Conservation (phyloP, 805 yeast species). For the Alloascoidea africana region DNA sequence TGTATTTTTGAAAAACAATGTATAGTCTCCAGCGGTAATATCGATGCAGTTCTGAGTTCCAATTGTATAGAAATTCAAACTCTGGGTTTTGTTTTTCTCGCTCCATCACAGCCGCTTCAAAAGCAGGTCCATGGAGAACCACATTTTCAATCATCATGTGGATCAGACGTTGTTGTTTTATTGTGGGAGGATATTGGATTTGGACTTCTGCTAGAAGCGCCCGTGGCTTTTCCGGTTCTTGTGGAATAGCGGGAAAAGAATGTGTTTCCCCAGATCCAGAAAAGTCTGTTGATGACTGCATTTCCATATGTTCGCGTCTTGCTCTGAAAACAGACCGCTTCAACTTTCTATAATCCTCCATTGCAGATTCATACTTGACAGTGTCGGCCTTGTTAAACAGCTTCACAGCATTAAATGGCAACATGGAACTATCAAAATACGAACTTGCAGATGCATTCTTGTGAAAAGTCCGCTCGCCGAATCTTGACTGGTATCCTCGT, state of each 20-base stretch:
- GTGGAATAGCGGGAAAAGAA: not conserved
- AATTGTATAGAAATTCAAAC: conserved; percentile 14
- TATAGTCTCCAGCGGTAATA: conserved; percentile 14
- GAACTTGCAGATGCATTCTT: too few relatives aligned
- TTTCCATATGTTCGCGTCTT: too few relatives aligned
- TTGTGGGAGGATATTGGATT: conserved; percentile 7
- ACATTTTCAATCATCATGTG: conserved; percentile 13
- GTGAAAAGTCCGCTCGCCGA: too few relatives aligned
- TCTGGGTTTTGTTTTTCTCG: conserved; percentile 10
- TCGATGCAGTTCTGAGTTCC: conserved; percentile 7
- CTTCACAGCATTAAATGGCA: not conserved
- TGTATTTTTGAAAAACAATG: conserved; percentile 7
- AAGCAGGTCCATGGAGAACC: conserved; percentile 11
- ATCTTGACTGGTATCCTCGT: too few relatives aligned
- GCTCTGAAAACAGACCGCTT: too few relatives aligned
- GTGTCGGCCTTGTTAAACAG: conserved; percentile 1
- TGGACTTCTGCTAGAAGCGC: conserved; percentile 2
- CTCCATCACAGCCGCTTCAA: conserved; percentile 12
- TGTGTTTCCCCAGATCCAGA: too few relatives aligned
- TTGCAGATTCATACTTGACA: not conserved
- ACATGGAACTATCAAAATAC: not conserved
- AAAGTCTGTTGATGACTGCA: too few relatives aligned
- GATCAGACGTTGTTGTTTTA: conserved; percentile 8
- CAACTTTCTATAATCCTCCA: not conserved
- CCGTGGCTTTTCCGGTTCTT: not conserved